These are phyloP conservation scores for Flaveria linearis DNA, from an alignment of 129 eudicot genomes.

Conservation along the genomic window DNA sequence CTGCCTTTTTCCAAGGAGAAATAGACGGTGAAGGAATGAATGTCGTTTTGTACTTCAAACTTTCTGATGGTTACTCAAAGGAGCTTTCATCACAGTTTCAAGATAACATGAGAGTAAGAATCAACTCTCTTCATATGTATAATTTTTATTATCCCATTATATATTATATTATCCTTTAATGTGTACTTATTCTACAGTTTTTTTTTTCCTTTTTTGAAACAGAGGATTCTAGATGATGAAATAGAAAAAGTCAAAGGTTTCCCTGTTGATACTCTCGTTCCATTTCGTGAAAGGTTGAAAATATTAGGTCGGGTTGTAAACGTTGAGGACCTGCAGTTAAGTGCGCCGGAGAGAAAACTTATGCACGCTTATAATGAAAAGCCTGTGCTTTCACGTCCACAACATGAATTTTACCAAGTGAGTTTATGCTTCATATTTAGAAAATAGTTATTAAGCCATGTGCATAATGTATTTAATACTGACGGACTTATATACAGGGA, in stretches of 20 bases:
- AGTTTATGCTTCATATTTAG: conserved; percentile 18
- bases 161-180: neutral
- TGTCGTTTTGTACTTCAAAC: conserved; percentile 80
- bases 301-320: conserved; percentile 92
- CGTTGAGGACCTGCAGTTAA: conserved; percentile 82
- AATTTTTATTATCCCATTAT: too few species aligned
- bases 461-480: neutral
- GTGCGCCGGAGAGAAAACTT: conserved; percentile 85
- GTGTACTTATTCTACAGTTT: neutral
- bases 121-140: neutral
- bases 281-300: conserved; percentile 89
- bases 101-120: conserved; percentile 77
- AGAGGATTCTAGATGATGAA: conserved; percentile 83
- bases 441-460: neutral
- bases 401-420: conserved; percentile 84
- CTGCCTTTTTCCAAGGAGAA: conserved; percentile 81
- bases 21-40: conserved; percentile 94
- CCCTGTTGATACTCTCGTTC: conserved; percentile 63
- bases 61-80: conserved; percentile 71
- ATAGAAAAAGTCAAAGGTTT: conserved; percentile 86
- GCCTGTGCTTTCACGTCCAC: conserved; percentile 98
- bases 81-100: conserved; percentile 79
- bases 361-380: conserved; percentile 92
- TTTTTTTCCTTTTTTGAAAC: conserved; percentile 24
- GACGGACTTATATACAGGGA: conserved; percentile 56